phyloP scores from a whole-genome alignment of 345 rosid species.

The Bruguiera gymnorhiza region DNA sequence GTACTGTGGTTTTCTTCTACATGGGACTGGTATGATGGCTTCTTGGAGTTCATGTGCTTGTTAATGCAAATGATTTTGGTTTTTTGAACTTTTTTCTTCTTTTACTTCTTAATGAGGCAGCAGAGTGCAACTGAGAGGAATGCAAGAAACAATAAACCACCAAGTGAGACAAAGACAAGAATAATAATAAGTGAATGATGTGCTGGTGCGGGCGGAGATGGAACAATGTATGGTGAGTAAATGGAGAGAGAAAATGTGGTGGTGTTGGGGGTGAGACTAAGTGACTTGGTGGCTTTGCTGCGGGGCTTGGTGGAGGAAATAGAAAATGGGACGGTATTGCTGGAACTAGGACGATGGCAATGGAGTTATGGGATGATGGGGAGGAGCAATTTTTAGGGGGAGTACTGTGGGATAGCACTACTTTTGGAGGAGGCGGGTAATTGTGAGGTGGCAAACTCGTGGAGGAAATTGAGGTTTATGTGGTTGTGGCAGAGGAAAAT shows the following conservation, averaged over 20 bases:
- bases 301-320: background rate
- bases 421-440: conserved; percentile 11
- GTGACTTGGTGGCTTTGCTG: conserved; percentile 26
- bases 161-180: conserved; percentile 54
- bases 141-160: conserved; percentile 57
- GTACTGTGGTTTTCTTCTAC: conserved; percentile 36
- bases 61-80: conserved; percentile 40
- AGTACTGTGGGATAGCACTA: conserved; percentile 4
- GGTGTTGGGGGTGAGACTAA: conserved; percentile 32
- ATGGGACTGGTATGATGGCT: conserved; percentile 45
- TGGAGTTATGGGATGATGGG: background rate
- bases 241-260: conserved; percentile 37
- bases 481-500: conserved; percentile 37
- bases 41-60: conserved; percentile 54
- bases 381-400: conserved; percentile 22
- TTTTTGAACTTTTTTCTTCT: conserved; percentile 34
- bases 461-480: conserved; percentile 13
- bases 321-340: background rate
- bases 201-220: conserved; percentile 48
- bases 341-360: conserved; percentile 14
- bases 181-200: conserved; percentile 51
- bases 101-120: conserved; percentile 50
- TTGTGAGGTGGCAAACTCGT: background rate
- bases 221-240: conserved; percentile 45
- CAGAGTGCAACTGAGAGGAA: conserved; percentile 58